Conservation (phyloP, 164 flowering plant species). For the Magnolia sinica region DNA sequence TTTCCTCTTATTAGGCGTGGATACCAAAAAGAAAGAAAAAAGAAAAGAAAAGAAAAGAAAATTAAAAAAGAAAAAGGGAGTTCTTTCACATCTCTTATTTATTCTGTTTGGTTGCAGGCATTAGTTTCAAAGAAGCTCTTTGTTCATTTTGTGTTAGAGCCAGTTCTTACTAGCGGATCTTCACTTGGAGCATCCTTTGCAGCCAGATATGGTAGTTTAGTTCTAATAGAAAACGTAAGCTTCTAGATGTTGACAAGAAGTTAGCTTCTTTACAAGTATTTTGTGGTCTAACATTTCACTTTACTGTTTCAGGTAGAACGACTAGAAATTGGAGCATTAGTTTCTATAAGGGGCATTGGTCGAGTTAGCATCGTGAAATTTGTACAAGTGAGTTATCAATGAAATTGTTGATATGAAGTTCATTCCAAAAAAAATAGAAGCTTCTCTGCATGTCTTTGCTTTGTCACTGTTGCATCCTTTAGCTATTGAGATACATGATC, state of each 20-base stretch:
- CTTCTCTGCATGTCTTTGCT: neutral
- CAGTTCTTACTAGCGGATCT: slow-evolving; percentile 29
- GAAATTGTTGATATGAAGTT: neutral
- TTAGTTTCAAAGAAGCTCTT: slow-evolving; percentile 46
- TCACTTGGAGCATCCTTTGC: slow-evolving; percentile 52
- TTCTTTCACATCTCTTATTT: neutral
- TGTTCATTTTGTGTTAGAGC: slow-evolving; percentile 74
- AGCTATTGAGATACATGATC: neutral
- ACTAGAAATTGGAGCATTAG: slow-evolving; percentile 65
- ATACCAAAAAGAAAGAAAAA: neutral
- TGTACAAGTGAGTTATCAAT: slow-evolving; percentile 32
- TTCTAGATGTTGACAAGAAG: slow-evolving; percentile 3
- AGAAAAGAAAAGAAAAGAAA: neutral
- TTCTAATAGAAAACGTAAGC: slow-evolving; percentile 53
- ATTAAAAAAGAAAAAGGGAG: neutral
- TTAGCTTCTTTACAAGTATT: neutral
- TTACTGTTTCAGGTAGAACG: slow-evolving; percentile 44
- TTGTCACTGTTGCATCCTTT: neutral
- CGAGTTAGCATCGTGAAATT: slow-evolving; percentile 52
- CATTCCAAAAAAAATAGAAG: neutral
- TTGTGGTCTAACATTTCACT: neutral
- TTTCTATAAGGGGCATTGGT: slow-evolving; percentile 61
- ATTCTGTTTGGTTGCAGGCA: slow-evolving; percentile 43
- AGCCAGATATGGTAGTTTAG: slow-evolving; percentile 65
- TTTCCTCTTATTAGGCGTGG: too few relatives aligned